Evolutionary conservation across 2,329 filamentous ascomycete species (phyloP).

Genomic region (Periconia sp.): DNA sequence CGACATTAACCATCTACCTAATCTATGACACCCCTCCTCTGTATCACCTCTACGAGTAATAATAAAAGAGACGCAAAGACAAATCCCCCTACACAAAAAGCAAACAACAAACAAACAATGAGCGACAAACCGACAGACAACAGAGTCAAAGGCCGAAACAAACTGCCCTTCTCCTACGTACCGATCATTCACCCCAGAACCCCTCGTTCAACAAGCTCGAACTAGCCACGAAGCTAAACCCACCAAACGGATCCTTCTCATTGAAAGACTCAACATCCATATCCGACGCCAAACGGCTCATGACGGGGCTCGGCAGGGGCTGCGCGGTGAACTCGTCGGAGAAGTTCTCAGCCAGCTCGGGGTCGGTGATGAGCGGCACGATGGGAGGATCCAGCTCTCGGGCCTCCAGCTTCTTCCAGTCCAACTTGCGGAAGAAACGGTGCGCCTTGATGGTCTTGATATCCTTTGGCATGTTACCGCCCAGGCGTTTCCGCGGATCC

Average conservation of each 20-base stretch:
- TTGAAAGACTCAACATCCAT: conserved; percentile 17
- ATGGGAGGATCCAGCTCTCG: conserved; percentile 88
- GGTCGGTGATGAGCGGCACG: conserved; percentile 89
- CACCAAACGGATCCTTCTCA: conserved; percentile 53
- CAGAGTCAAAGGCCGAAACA: too few species aligned
- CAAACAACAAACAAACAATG: too few species aligned
- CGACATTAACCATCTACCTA: too few species aligned
- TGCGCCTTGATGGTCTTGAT: conserved; percentile 84
- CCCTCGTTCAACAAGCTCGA: conserved; percentile 50
- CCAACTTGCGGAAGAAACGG: conserved; percentile 94
- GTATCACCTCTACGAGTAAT: too few species aligned
- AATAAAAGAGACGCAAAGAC: too few species aligned
- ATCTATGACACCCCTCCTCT: too few species aligned
- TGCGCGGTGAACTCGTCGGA: conserved; percentile 86
- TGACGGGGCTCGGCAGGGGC: conserved; percentile 70
- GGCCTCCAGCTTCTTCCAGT: conserved; percentile 85
- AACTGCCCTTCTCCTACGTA: too few species aligned
- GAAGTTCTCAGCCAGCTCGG: conserved; percentile 96
- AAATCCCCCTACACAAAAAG: too few species aligned
- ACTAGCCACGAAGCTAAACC: conserved; percentile 57
- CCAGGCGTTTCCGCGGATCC: conserved; percentile 87
- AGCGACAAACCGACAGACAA: too few species aligned
- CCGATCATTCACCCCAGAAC: conserved; percentile 23
- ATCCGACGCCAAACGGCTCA: conserved; percentile 19
- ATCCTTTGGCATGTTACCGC: conserved; percentile 86